These are phyloP conservation scores for Aureobasidium pullulans DNA, from an alignment of 2,329 filamentous ascomycete species.

Conservation along the genomic window DNA sequence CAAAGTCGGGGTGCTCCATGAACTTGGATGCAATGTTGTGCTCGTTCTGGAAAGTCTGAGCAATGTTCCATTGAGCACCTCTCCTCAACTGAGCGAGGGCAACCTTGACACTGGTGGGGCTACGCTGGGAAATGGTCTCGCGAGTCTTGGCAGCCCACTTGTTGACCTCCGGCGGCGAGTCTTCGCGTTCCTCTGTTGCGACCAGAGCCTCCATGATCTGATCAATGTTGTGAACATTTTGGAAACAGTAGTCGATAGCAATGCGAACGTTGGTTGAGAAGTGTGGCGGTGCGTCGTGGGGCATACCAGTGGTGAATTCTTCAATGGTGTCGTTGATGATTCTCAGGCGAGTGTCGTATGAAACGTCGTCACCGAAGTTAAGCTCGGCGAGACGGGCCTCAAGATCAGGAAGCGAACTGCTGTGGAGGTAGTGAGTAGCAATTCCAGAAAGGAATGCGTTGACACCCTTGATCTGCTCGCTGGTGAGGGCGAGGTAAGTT, in stretches of 20 bases:
- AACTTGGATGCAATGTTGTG: constrained; percentile 77
- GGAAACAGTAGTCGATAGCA: constrained; percentile 67
- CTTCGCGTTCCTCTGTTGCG: constrained; percentile 31
- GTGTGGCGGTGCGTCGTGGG: constrained; percentile 61
- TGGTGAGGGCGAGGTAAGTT: constrained; percentile 89
- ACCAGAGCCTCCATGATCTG: constrained; percentile 64
- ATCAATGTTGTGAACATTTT: constrained; percentile 47
- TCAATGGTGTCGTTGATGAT: constrained; percentile 83
- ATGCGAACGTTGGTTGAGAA: constrained; percentile 58
- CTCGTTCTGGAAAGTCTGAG: constrained; percentile 78
- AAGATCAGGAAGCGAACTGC: constrained; percentile 71
- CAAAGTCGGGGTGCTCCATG: constrained; percentile 88
- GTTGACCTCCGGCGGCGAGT: constrained; percentile 45
- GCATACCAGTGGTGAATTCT: constrained; percentile 82
- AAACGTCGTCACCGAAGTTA: constrained; percentile 72
- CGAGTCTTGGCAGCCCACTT: constrained; percentile 76
- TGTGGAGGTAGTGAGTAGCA: constrained; percentile 94
- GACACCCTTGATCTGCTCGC: constrained; percentile 70
- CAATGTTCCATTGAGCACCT: constrained; percentile 69
- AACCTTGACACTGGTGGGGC: constrained; percentile 81
- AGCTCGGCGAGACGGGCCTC: constrained; percentile 84
- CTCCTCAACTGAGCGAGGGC: constrained; percentile 74
- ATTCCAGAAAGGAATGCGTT: constrained; percentile 87
- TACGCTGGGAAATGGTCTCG: constrained; percentile 66
- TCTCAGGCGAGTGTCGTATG: constrained; percentile 53